Evolutionary conservation across 805 yeast genomes (phyloP).

Genomic region (Brettanomyces naardenensis): DNA sequence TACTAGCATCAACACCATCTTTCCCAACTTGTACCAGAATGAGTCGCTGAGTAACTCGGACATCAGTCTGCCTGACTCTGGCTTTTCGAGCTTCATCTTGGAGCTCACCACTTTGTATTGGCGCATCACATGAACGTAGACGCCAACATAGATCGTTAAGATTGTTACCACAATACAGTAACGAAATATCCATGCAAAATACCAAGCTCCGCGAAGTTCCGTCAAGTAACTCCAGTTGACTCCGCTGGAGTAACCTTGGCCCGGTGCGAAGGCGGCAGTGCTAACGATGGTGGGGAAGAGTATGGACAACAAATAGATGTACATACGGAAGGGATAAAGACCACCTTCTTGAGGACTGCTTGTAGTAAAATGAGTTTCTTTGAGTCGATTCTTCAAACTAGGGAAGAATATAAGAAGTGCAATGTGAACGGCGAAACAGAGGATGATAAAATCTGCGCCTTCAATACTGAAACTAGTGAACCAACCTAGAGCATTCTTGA

Average conservation of each 20-base stretch:
- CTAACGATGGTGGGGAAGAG: slow-evolving; percentile 63
- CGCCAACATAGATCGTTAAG: slow-evolving; percentile 54
- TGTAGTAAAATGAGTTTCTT: not conserved
- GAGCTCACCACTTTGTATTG: slow-evolving; percentile 54
- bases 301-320: slow-evolving; percentile 51
- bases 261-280: slow-evolving; percentile 55
- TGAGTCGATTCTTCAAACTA: slow-evolving; percentile 22
- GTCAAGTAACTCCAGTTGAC: slow-evolving; percentile 69
- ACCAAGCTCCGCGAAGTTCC: slow-evolving; percentile 71
- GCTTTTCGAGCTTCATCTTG: slow-evolving; percentile 16
- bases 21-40: slow-evolving; percentile 24
- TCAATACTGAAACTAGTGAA: slow-evolving; percentile 74
- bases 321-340: slow-evolving; percentile 46
- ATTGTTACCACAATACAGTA: slow-evolving; percentile 58
- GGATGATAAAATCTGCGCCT: slow-evolving; percentile 80
- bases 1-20: slow-evolving; percentile 19
- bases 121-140: slow-evolving; percentile 62
- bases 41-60: slow-evolving; percentile 19
- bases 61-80: not conserved
- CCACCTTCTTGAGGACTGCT: slow-evolving; percentile 55
- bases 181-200: slow-evolving; percentile 78
- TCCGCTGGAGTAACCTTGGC: slow-evolving; percentile 50
- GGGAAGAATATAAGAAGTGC: slow-evolving; percentile 66
- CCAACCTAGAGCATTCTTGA: slow-evolving; percentile 68
- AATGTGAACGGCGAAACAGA: slow-evolving; percentile 78